Conservation (phyloP, 2,329 filamentous ascomycete species). For the Aureobasidium leucospermi region DNA sequence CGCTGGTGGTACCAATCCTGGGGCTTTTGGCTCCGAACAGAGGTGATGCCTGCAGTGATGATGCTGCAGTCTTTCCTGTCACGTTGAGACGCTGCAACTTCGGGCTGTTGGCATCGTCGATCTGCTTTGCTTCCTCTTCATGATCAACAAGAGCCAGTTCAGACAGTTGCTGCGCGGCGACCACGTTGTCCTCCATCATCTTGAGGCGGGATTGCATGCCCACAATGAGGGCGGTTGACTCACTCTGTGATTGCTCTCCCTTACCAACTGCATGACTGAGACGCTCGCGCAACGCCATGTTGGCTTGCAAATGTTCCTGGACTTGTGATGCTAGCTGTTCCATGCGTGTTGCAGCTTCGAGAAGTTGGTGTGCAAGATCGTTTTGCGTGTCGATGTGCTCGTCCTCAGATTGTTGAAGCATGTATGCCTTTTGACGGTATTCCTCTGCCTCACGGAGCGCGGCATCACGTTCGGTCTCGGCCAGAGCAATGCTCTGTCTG, state of each 20-base stretch:
- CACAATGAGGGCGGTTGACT: conserved; percentile 75
- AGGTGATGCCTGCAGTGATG: conserved; percentile 35
- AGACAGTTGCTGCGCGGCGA: conserved; percentile 74
- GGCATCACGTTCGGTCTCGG: conserved; percentile 65
- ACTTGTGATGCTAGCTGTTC: conserved; percentile 75
- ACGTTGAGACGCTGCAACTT: conserved; percentile 68
- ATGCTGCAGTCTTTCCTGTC: conserved; percentile 47
- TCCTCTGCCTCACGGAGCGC: conserved; percentile 57
- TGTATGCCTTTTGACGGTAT: conserved; percentile 55
- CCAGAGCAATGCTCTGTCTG: conserved; percentile 60
- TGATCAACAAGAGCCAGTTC: conserved; percentile 78
- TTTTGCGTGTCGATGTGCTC: conserved; percentile 54
- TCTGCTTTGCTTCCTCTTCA: conserved; percentile 71
- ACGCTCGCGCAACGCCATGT: conserved; percentile 66
- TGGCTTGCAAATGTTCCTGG: conserved; percentile 69
- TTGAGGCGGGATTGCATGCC: conserved; percentile 75
- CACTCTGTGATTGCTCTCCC: conserved; percentile 74
- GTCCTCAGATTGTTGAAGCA: conserved; percentile 53
- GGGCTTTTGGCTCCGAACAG: conserved; percentile 53
- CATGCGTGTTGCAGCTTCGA: conserved; percentile 66
- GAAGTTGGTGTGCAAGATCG: conserved; percentile 61
- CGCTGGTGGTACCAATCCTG: conserved; percentile 53
- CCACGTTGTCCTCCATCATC: conserved; percentile 73
- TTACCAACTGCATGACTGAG: conserved; percentile 72
- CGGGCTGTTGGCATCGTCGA: conserved; percentile 69